Conservation (phyloP, 2,329 filamentous ascomycete species). For the Fonsecaea erecta region DNA sequence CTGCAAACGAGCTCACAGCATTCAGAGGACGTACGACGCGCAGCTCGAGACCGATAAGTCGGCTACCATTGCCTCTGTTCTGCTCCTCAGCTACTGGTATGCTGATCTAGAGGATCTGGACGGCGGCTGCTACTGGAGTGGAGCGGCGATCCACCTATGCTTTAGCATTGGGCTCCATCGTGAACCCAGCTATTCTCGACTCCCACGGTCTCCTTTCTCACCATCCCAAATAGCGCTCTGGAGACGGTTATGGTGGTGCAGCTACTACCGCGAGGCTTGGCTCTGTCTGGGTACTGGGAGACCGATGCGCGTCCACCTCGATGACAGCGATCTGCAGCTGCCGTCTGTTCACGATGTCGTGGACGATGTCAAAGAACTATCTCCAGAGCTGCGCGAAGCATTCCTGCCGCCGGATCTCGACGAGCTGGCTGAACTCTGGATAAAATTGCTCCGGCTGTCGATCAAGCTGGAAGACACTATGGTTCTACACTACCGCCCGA, state of each 20-base stretch:
- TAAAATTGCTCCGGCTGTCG: constrained; percentile 40
- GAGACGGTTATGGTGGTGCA: constrained; percentile 51
- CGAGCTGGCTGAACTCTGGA: constrained; percentile 26
- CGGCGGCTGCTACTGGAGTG: constrained; percentile 54
- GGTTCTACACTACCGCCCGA: constrained; percentile 38
- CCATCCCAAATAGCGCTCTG: constrained; percentile 40
- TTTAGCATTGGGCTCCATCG: constrained; percentile 53
- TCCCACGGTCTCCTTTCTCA: constrained; percentile 31
- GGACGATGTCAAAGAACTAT: constrained; percentile 35
- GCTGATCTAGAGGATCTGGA: constrained; percentile 49
- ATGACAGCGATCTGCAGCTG: constrained; percentile 46
- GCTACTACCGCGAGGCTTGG: constrained; percentile 50
- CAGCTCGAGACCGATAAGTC: constrained; percentile 47
- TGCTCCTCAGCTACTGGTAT: constrained; percentile 52
- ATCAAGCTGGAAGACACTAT: constrained; percentile 38
- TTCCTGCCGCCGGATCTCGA: constrained; percentile 38
- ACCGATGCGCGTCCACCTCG: constrained; percentile 46
- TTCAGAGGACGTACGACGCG: constrained; percentile 18
- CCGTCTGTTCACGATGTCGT: constrained; percentile 40
- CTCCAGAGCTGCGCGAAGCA: constrained; percentile 14
- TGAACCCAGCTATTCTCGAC: constrained; percentile 35
- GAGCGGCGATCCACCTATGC: constrained; percentile 50
- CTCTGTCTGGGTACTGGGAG: constrained; percentile 47
- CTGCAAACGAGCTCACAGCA: neutral
- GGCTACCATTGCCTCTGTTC: constrained; percentile 48